Evolutionary conservation across 192 early-diverging fungal genomes (phyloP).

Genomic region (Rhizophlyctis rosea): DNA sequence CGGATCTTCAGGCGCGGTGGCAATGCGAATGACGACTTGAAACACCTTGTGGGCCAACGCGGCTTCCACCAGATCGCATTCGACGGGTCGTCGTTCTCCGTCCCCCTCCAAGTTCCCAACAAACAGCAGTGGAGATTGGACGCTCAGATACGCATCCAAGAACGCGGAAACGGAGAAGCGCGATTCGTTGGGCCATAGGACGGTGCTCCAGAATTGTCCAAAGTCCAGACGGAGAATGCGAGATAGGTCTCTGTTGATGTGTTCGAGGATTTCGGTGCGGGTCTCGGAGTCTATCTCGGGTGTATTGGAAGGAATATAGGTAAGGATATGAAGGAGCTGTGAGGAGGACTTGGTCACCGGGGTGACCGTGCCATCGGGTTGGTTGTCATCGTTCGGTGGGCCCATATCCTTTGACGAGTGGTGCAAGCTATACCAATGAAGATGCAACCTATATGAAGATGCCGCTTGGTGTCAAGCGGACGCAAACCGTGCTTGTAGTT

Average conservation of each 20-base stretch:
- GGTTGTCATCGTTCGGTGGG: no score
- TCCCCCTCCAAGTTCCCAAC: background rate
- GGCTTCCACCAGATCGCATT: background rate
- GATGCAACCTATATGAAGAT: no score
- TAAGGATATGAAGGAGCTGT: background rate
- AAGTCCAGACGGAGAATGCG: slow-evolving; percentile 17
- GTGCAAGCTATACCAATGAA: no score
- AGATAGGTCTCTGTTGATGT: slow-evolving; percentile 12
- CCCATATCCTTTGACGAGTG: no score
- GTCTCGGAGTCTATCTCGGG: background rate
- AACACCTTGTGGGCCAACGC: slow-evolving; percentile 19
- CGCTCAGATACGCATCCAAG: slow-evolving; percentile 17
- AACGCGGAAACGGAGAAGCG: slow-evolving; percentile 13
- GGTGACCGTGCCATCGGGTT: background rate
- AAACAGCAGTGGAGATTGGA: background rate
- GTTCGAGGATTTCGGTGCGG: slow-evolving; percentile 3
- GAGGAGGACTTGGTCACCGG: background rate
- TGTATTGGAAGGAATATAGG: background rate
- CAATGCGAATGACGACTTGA: slow-evolving; percentile 9
- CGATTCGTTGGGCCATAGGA: slow-evolving; percentile 3
- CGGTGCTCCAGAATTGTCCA: slow-evolving; percentile 26
- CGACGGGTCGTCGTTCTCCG: no score
- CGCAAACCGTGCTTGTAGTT: no score
- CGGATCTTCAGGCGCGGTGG: slow-evolving; percentile 14
- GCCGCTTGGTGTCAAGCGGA: no score